phyloP scores from a whole-genome alignment of 2,329 filamentous ascomycete genomes.

The Bimuria novae-zelandiae region DNA sequence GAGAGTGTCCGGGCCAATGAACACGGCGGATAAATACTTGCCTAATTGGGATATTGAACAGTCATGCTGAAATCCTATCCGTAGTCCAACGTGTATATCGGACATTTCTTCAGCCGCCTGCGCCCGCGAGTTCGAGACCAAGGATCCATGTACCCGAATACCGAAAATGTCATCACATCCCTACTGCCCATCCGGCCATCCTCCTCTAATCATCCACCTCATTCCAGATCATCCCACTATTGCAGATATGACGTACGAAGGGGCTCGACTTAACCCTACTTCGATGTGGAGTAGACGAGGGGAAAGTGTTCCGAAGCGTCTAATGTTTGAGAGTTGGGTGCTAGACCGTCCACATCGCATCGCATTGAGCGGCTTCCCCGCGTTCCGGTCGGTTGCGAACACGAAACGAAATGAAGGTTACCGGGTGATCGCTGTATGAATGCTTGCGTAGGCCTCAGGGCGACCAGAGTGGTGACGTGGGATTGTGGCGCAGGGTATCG shows the following conservation, averaged over 20 bases:
- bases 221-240: slow-evolving; percentile 15
- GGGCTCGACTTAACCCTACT: slow-evolving; percentile 16
- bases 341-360: slow-evolving; percentile 38
- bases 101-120: slow-evolving; percentile 22
- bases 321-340: slow-evolving; percentile 28
- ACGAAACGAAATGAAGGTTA: slow-evolving; percentile 29
- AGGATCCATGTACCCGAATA: slow-evolving; percentile 18
- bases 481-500: slow-evolving; percentile 30
- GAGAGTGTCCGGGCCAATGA: slow-evolving; percentile 3
- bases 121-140: slow-evolving; percentile 23
- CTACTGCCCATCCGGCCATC: background rate
- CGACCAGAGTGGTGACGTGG: slow-evolving; percentile 26
- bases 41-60: slow-evolving; percentile 13
- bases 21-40: slow-evolving; percentile 21
- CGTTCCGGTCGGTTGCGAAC: slow-evolving; percentile 33
- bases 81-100: slow-evolving; percentile 25
- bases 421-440: slow-evolving; percentile 30
- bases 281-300: slow-evolving; percentile 15
- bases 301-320: slow-evolving; percentile 30
- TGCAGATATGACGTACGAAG: slow-evolving; percentile 25
- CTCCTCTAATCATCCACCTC: slow-evolving; percentile 20
- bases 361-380: slow-evolving; percentile 38
- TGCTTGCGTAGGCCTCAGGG: slow-evolving; percentile 12
- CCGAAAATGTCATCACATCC: slow-evolving; percentile 22
- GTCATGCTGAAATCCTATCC: slow-evolving; percentile 15